These are phyloP conservation scores for Narthecium ossifragum DNA, from an alignment of 106 monocot genomes.

Conservation along the genomic window DNA sequence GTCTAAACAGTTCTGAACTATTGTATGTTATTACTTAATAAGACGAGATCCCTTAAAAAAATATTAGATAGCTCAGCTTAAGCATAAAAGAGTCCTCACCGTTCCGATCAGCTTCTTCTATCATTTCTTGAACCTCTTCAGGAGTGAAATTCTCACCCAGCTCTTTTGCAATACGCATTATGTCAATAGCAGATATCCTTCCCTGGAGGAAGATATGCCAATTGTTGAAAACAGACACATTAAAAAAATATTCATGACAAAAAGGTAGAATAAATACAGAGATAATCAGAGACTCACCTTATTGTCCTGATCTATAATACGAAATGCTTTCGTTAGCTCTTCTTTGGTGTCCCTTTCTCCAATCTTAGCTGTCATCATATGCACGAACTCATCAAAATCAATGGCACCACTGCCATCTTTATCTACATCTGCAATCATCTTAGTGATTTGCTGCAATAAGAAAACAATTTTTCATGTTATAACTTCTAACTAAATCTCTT, in stretches of 20 bases:
- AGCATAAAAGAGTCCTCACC: slow-evolving; percentile 37
- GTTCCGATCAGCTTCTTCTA: slow-evolving; percentile 66
- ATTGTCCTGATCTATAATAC: slow-evolving; percentile 80
- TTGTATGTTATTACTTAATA: too few relatives aligned
- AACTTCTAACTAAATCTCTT: too few relatives aligned
- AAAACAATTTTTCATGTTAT: background rate
- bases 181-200: slow-evolving; percentile 74
- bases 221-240: too few relatives aligned
- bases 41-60: too few relatives aligned
- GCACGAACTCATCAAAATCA: slow-evolving; percentile 81
- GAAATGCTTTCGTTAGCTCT: slow-evolving; percentile 79
- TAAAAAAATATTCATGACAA: too few relatives aligned
- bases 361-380: slow-evolving; percentile 96
- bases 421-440: slow-evolving; percentile 95
- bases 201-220: slow-evolving; percentile 37
- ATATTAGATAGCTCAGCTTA: too few relatives aligned
- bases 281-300: slow-evolving; percentile 46
- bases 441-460: slow-evolving; percentile 61
- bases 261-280: background rate
- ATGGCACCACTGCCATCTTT: slow-evolving; percentile 95
- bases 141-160: slow-evolving; percentile 70
- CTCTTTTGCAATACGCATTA: slow-evolving; percentile 58
- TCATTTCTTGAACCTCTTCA: slow-evolving; percentile 80
- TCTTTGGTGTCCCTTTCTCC: slow-evolving; percentile 88
- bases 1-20: too few relatives aligned